These are phyloP conservation scores for Neckera pumila DNA, from an alignment of 225 moss, liverwort and hornwort species.

Conservation along the genomic window DNA sequence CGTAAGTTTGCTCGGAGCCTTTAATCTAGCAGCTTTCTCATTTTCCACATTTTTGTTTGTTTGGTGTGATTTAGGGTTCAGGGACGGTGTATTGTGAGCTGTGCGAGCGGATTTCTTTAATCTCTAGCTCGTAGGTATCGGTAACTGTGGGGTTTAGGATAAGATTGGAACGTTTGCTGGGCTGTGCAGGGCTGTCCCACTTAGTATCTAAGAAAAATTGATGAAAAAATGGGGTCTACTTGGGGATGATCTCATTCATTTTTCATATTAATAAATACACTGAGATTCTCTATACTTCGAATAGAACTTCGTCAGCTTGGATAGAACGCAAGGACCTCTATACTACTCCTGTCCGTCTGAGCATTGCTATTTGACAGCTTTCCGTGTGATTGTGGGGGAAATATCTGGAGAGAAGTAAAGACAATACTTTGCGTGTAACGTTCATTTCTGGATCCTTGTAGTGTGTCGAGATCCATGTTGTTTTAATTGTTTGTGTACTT, in stretches of 20 bases:
- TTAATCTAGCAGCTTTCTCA: background rate
- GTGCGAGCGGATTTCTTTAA: background rate
- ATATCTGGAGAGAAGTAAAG: background rate
- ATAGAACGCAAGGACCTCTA: background rate
- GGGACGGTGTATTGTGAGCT: background rate
- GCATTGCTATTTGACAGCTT: background rate
- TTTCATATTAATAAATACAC: too few species aligned
- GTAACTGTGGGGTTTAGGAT: background rate
- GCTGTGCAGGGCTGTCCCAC: background rate
- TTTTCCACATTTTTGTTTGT: background rate
- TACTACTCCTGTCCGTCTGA: background rate
- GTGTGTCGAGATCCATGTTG: background rate
- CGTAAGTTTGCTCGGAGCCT: constrained; percentile 12
- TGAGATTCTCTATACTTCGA: background rate
- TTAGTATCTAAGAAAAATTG: background rate
- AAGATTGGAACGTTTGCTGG: background rate
- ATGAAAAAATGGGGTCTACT: background rate
- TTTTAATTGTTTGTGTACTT: background rate
- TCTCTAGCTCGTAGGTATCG: background rate
- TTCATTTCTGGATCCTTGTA: background rate
- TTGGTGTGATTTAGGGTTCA: background rate
- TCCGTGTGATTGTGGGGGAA: background rate
- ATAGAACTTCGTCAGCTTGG: background rate
- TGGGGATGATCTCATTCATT: too few species aligned
- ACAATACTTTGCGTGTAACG: background rate